Evolutionary conservation across 1,139 yeast species (phyloP), one percentile per base, ranked within the genome.

Genomic region (Nakaseomyces sp.): DNA sequence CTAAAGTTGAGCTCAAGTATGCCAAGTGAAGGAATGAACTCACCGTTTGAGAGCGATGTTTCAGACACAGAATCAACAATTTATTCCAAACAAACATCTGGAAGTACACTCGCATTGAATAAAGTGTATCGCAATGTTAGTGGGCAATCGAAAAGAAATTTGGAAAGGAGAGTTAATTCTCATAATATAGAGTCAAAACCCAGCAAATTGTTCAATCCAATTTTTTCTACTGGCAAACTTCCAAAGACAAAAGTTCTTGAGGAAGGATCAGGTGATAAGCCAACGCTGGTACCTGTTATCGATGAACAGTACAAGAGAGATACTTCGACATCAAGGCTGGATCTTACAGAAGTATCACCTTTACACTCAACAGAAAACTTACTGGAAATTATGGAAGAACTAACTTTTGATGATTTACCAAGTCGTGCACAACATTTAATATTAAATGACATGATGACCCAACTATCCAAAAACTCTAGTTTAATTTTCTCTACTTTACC

Each of bases 381-480:
- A 25, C 55, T 57, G 9, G 56, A 56, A 56, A 60, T 71, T 53
- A 52, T 70, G 59, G 53, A 67, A 65, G 57, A 63, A 3, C 57
- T 78, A 12, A 74, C 83, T 1, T 89, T 89, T 64, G 84, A 86
- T 58, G 91, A 85, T 48, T 66, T 91, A 18, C 95, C 97, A 0
- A 93, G 96, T 3, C 77, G 80, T 52, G 94, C 95, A 0, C 98
- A 91, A 63, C 95, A 89, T 61, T 65, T 89, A 42, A 81, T 91
- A 41, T 68, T 91, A 50, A 89, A 91, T 60, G 95, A 88, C 51
- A 68, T 91, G 53, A 88, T 91, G 94, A 67, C 67, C 43, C 68
- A 72, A 37, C 71, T 80, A 1, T 81, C 91, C 0, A 64, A 66
- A 18, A 69, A 72, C 12, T 81, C 89, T 0, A 79, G 74, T 13